A percentile compares a stretch with the other conserved stretches of the same genome.
These are phyloP conservation scores for Linum usitatissimum DNA, from an alignment of 345 rosid genomes.

Conservation along the genomic window DNA sequence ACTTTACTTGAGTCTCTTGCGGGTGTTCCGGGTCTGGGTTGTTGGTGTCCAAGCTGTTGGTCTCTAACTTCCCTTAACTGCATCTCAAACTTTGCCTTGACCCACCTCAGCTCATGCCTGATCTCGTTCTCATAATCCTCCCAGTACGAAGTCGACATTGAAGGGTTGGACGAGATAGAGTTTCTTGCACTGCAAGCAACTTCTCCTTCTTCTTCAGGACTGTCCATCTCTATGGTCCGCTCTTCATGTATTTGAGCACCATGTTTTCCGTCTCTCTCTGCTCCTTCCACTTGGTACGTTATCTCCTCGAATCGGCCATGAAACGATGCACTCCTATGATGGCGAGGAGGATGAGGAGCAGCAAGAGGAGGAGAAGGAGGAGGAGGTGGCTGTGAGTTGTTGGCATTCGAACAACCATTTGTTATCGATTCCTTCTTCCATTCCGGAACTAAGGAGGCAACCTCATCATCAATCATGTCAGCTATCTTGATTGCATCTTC, in stretches of 20 bases:
- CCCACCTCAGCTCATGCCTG: slow-evolving; percentile 78
- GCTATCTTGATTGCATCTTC: slow-evolving; percentile 81
- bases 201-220: slow-evolving; percentile 15
- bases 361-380: slow-evolving; percentile 17
- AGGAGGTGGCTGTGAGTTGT: slow-evolving; percentile 40
- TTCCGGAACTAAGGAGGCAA: slow-evolving; percentile 52
- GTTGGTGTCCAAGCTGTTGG: slow-evolving; percentile 28
- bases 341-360: slow-evolving; percentile 19
- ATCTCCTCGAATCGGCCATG: slow-evolving; percentile 86
- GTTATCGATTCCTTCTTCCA: slow-evolving; percentile 35
- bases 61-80: slow-evolving; percentile 50
- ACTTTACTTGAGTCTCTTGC: slow-evolving; percentile 3
- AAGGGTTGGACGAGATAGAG: slow-evolving; percentile 17
- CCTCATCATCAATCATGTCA: slow-evolving; percentile 77
- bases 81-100: slow-evolving; percentile 67
- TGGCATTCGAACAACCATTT: slow-evolving; percentile 5
- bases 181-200: slow-evolving; percentile 9
- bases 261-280: slow-evolving; percentile 24
- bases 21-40: slow-evolving; percentile 13
- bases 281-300: slow-evolving; percentile 51
- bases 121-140: slow-evolving; percentile 65
- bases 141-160: slow-evolving; percentile 14
- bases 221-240: slow-evolving; percentile 27
- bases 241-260: slow-evolving; percentile 20
- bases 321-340: slow-evolving; percentile 35